Conservation (phyloP, 176 grass and related monocot species). For the Oryza coarctata region DNA sequence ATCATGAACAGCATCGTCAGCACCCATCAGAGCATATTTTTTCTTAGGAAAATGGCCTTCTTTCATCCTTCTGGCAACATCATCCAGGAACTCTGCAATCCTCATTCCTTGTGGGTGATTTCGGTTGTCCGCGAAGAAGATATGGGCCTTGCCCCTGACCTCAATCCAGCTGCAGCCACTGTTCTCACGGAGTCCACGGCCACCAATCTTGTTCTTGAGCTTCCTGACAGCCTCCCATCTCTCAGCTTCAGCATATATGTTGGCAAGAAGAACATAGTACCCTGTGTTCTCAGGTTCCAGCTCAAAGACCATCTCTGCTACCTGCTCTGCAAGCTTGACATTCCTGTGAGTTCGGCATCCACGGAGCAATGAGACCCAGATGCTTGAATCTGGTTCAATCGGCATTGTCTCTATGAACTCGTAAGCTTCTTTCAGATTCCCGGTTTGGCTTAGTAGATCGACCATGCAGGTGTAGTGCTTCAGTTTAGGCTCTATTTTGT, state of each 20-base stretch:
- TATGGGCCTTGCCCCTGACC: constrained; percentile 57
- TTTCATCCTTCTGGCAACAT: constrained; percentile 55
- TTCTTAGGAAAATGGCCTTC: constrained; percentile 56
- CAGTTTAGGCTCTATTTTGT: constrained; percentile 66
- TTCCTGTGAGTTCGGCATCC: constrained; percentile 76
- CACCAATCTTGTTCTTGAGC: constrained; percentile 55
- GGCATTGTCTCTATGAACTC: constrained; percentile 80
- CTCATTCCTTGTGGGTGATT: constrained; percentile 54
- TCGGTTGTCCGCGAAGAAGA: constrained; percentile 53
- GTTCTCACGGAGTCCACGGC: constrained; percentile 51
- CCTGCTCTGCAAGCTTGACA: constrained; percentile 80
- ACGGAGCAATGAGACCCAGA: constrained; percentile 67
- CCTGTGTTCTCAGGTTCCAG: constrained; percentile 81
- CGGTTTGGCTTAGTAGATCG: constrained; percentile 59
- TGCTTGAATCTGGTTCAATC: constrained; percentile 64
- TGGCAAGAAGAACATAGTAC: constrained; percentile 81
- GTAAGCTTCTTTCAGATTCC: constrained; percentile 60
- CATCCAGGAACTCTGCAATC: constrained; percentile 60
- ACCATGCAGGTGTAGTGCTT: constrained; percentile 86
- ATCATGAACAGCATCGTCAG: constrained; percentile 44
- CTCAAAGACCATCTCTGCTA: constrained; percentile 67
- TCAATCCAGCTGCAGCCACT: constrained; percentile 80
- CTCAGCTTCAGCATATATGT: constrained; percentile 85
- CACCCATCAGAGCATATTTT: constrained; percentile 60
- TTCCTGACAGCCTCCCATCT: constrained; percentile 78